Conservation (phyloP, 2,329 filamentous ascomycete species). For the Diaporthe caulivora region DNA sequence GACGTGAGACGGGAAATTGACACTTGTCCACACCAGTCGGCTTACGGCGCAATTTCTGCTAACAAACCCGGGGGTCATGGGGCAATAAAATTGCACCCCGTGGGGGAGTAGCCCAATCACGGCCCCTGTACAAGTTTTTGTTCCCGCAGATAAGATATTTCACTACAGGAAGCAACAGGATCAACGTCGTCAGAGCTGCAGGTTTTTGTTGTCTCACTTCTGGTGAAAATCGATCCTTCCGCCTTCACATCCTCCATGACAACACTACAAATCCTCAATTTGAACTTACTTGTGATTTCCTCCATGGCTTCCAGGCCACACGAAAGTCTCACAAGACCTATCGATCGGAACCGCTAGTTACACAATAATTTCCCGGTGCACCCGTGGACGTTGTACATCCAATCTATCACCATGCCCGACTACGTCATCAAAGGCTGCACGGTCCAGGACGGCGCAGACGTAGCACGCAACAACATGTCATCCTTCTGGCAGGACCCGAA, state of each 20-base stretch:
- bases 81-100: not conserved
- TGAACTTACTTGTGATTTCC: not conserved
- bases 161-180: not conserved
- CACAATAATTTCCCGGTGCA: not conserved
- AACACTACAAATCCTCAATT: not conserved
- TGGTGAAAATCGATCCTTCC: not conserved
- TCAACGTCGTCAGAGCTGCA: slow-evolving; percentile 22
- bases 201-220: not conserved
- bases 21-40: slow-evolving; percentile 17
- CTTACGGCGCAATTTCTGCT: not conserved
- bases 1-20: not conserved
- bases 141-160: slow-evolving; percentile 26
- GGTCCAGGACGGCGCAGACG: slow-evolving; percentile 35
- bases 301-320: not conserved
- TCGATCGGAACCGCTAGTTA: not conserved
- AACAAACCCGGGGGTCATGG: not conserved
- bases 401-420: slow-evolving; percentile 17
- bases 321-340: not conserved
- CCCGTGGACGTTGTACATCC: not conserved
- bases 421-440: slow-evolving; percentile 39
- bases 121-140: slow-evolving; percentile 1
- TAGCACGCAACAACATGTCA: slow-evolving; percentile 43
- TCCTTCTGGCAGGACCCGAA: slow-evolving; percentile 43
- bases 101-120: slow-evolving; percentile 14
- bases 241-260: not conserved